Evolutionary conservation across 805 yeast genomes (phyloP).

Genomic region (Zygosaccharomyces rouxii): DNA sequence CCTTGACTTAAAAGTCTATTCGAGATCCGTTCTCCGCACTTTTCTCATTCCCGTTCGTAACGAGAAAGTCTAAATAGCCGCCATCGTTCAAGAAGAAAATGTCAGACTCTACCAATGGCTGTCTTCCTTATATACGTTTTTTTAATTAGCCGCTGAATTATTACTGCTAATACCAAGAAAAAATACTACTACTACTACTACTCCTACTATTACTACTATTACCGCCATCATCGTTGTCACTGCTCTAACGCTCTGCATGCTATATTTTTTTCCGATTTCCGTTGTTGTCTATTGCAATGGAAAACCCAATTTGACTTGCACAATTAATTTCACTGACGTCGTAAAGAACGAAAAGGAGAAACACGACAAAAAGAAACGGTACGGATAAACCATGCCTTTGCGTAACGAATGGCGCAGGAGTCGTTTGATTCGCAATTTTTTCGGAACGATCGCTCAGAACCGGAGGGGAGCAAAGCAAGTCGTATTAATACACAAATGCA

Average conservation of each 20-base stretch:
- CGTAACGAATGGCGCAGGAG: background rate
- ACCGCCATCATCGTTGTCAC: background rate
- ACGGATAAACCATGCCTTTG: background rate
- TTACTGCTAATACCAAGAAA: background rate
- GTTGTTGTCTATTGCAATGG: background rate
- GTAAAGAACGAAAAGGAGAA: background rate
- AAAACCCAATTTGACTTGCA: background rate
- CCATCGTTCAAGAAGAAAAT: background rate
- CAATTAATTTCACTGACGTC: background rate
- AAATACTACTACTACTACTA: too few relatives aligned
- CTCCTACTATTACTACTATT: background rate
- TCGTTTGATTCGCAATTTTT: background rate
- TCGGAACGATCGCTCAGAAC: background rate
- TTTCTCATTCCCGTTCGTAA: background rate
- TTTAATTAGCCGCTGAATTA: background rate
- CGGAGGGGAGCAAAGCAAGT: background rate
- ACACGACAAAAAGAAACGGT: background rate
- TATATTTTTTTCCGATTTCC: background rate
- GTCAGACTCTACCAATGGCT: too few relatives aligned
- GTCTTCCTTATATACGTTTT: background rate
- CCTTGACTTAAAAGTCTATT: background rate
- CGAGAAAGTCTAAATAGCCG: background rate
- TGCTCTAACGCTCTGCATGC: too few relatives aligned
- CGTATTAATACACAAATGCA: background rate
- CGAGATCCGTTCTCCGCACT: slow-evolving; percentile 2